phyloP scores from a whole-genome alignment of 495 filamentous ascomycete genomes.

The Lepraria neglecta region DNA sequence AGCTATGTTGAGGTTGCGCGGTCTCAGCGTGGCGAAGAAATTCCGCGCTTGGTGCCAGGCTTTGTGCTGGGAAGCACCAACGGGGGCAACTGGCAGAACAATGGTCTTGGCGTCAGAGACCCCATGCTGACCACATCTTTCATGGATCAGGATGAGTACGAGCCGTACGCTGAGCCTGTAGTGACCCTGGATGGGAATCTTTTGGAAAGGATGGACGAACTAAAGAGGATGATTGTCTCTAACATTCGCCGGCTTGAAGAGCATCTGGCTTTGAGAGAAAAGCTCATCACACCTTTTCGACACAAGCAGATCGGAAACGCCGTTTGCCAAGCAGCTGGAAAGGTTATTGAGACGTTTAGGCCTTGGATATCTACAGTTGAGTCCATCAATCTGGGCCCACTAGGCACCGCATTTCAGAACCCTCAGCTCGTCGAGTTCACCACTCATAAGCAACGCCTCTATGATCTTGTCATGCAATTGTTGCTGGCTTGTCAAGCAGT shows the following conservation, averaged over 20 bases:
- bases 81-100: constrained; percentile 91
- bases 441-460: constrained; percentile 82
- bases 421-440: constrained; percentile 83
- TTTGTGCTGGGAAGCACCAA: constrained; percentile 77
- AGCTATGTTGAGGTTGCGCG: constrained; percentile 93
- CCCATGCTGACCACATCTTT: constrained; percentile 67
- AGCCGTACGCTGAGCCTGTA: constrained; percentile 65
- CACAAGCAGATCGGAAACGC: constrained; percentile 70
- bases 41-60: constrained; percentile 82
- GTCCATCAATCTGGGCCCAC: constrained; percentile 71
- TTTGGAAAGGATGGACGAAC: constrained; percentile 76
- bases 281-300: constrained; percentile 62
- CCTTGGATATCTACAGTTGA: constrained; percentile 83
- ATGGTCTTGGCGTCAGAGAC: constrained; percentile 64
- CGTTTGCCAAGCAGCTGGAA: constrained; percentile 64
- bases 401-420: constrained; percentile 65
- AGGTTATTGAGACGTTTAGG: constrained; percentile 76
- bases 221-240: constrained; percentile 70
- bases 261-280: constrained; percentile 65
- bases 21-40: constrained; percentile 81
- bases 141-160: constrained; percentile 69
- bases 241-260: constrained; percentile 82
- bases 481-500: constrained; percentile 79
- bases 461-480: constrained; percentile 87
- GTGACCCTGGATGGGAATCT: constrained; percentile 65